phyloP scores from a whole-genome alignment of 257 asterid genomes.

The Capsicum pubescens region DNA sequence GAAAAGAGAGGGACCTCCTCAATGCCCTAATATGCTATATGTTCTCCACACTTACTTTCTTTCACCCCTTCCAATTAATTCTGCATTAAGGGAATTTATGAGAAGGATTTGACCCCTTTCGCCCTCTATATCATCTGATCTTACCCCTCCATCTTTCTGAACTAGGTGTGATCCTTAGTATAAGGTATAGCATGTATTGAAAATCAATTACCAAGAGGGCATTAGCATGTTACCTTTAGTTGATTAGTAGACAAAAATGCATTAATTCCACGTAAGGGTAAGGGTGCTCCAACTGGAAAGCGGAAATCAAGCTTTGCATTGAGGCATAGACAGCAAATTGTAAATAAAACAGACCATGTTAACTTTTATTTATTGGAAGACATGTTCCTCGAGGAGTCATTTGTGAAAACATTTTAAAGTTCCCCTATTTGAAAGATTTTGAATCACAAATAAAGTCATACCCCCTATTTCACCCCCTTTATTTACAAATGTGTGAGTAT shows the following conservation, averaged over 20 bases:
- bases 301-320: conserved; percentile 98
- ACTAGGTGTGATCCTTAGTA: background rate
- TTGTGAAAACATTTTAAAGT: conserved; percentile 29
- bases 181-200: conserved; percentile 21
- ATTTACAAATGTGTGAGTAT: conserved; percentile 94
- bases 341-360: conserved; percentile 32
- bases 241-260: conserved; percentile 95
- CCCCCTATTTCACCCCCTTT: conserved; percentile 97
- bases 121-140: background rate
- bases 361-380: conserved; percentile 17
- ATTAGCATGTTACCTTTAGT: conserved; percentile 67
- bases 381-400: conserved; percentile 28
- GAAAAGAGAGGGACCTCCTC: no score
- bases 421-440: conserved; percentile 23
- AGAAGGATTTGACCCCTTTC: background rate
- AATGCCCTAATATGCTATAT: no score
- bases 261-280: conserved; percentile 88
- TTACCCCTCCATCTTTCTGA: background rate
- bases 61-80: no score
- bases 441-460: conserved; percentile 43
- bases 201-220: background rate
- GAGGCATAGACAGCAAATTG: conserved; percentile 38
- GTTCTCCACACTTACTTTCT: no score
- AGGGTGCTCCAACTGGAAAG: conserved; percentile 89
- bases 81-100: no score